phyloP scores from a whole-genome alignment of 345 rosid genomes.

The Geranium rotundifolium region DNA sequence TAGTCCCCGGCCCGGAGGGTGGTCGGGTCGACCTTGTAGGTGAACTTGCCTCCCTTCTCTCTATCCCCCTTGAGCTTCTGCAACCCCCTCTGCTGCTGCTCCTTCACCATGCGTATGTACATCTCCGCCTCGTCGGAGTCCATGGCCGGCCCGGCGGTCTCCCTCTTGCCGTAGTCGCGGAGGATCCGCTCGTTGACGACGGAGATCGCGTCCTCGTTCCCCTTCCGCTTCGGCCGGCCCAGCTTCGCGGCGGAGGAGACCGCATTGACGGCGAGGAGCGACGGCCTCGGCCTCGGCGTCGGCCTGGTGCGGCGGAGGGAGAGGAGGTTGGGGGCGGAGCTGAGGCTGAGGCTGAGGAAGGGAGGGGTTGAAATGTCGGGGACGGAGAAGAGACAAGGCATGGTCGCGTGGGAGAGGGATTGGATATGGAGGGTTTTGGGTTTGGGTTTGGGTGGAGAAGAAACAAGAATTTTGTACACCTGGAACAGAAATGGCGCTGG shows the following conservation, averaged over 20 bases:
- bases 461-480: too few relatives aligned
- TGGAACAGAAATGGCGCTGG: too few relatives aligned
- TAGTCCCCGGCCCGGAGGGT: constrained; percentile 63
- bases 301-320: constrained; percentile 10
- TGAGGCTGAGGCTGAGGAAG: constrained; percentile 4
- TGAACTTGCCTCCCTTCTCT: constrained; percentile 35
- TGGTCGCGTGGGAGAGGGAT: constrained; percentile 11
- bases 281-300: constrained; percentile 5
- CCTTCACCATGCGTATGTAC: constrained; percentile 69
- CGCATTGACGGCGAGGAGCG: constrained; percentile 27
- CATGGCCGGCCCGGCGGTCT: constrained; percentile 39
- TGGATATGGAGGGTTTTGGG: neutral
- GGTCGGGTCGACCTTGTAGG: constrained; percentile 85
- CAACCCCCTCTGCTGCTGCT: constrained; percentile 82
- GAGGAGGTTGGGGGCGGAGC: neutral
- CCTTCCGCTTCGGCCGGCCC: constrained; percentile 22
- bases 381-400: constrained; percentile 36
- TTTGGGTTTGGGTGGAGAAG: neutral
- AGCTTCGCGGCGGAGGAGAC: constrained; percentile 14
- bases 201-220: constrained; percentile 49
- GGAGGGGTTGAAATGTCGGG: constrained; percentile 25
- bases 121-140: constrained; percentile 76
- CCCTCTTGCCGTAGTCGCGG: constrained; percentile 53
- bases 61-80: constrained; percentile 73
- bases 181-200: constrained; percentile 68